Percentiles rank a stretch among this genome's conserved stretches.
These are phyloP conservation scores for Chlorella sp. DNA, from an alignment of 139 green algal species.

Conservation along the genomic window DNA sequence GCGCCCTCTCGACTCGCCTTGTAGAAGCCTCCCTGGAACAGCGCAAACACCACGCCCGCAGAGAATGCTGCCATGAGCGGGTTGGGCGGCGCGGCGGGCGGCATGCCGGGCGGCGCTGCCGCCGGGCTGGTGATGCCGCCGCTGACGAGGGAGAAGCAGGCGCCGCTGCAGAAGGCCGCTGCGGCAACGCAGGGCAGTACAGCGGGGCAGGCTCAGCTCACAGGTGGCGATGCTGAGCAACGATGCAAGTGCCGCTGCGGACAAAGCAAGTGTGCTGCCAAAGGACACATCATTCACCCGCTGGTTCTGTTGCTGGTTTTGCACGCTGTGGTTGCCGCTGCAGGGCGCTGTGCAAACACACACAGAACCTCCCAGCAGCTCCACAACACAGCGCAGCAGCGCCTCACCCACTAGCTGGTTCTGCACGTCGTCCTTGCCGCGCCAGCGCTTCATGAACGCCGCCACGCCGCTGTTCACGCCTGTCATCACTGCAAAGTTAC, in stretches of 20 bases:
- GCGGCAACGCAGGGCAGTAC: conserved; percentile 33
- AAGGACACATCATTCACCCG: too few species aligned
- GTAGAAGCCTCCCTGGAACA: conserved; percentile 90
- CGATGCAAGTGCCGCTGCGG: too few species aligned
- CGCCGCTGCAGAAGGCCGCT: conserved; percentile 83
- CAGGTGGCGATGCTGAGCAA: too few species aligned
- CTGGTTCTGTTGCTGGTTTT: too few species aligned
- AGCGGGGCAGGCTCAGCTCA: too few species aligned
- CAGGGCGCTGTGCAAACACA: too few species aligned
- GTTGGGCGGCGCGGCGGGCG: conserved; percentile 39
- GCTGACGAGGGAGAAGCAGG: conserved; percentile 81
- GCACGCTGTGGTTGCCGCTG: too few species aligned
- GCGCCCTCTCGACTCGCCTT: conserved; percentile 57
- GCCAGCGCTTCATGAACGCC: conserved; percentile 24
- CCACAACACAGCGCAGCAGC: not conserved
- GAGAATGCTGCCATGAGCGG: conserved; percentile 58
- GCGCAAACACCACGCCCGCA: conserved; percentile 79
- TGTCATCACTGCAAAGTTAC: conserved; percentile 96
- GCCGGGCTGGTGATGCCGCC: conserved; percentile 41
- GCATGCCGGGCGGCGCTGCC: conserved; percentile 9
- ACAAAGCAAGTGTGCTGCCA: too few species aligned
- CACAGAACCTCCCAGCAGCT: too few species aligned
- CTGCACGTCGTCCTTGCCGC: conserved; percentile 21
- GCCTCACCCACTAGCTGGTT: conserved; percentile 18
- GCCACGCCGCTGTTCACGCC: conserved; percentile 87